Base-by-base conservation (phyloP, 345 rosid genomes). In the Triadica sebifera region DNA sequence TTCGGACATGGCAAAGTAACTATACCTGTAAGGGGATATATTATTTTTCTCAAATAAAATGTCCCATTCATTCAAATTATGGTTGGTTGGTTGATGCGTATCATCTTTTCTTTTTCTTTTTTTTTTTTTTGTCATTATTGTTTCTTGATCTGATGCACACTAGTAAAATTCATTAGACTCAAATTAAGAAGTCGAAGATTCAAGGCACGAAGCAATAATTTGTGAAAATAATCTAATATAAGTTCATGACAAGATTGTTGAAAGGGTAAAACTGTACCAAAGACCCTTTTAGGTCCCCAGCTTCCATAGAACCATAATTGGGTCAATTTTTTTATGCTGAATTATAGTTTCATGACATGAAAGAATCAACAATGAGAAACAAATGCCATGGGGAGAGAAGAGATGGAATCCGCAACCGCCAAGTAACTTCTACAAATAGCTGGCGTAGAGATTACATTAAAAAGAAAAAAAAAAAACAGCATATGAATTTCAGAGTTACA, bases 21-120 rank as follows among this genome's bases (percentile, higher is more conserved):
- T 37, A 20, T 47, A 12, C 55, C 39, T 6, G 56, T 22, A 8
- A 62, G 22, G 12, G 7, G 5, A 25, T 15, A 9, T 38, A 68
- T 68, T 24, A 34, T 68, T 51, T 25, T 50, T 29, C 58, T 51
- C 16, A 12, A 68, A 68, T 51, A 68, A 50, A 67, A 50, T 34
- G 15, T 17, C 46, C 1, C 0, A 16, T 68, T 68, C 24, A 24
- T 47, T 49, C 15, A 50, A 67, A 19, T 43, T 16, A 39, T 38
- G 25, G 12, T 43, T 17, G 13, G 2, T 22, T 64, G 12, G 10
- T 39, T 11, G n/a, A 0, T n/a, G n/a, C n/a, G n/a, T 11, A 46
- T 47, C 22, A 46, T 4, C 19, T 46, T 12, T 17, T 38, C 20
- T 20, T 11, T 41, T 64, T 38, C 63, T 22, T 59, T 59, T 3